These are phyloP conservation scores for Piromyces finnis DNA, from an alignment of 192 early-diverging fungal species.

Conservation along the genomic window DNA sequence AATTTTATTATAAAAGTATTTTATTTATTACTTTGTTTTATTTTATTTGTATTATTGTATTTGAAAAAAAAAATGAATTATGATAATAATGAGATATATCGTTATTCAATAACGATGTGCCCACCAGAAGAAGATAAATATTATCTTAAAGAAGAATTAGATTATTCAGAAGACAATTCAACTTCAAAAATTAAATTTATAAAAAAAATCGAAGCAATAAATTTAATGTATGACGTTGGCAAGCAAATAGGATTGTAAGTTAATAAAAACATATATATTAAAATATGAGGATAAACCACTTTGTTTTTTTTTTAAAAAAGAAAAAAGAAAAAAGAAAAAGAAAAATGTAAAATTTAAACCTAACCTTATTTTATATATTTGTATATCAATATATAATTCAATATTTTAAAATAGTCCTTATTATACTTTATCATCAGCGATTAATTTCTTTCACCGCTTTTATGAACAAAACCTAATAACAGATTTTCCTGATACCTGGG, in stretches of 20 bases:
- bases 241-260: not conserved
- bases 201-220: not conserved
- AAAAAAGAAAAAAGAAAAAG: no score
- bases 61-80: not conserved
- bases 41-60: no score
- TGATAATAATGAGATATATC: not conserved
- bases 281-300: no score
- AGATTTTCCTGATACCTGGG: not conserved
- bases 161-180: not conserved
- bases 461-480: not conserved
- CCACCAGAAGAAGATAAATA: not conserved
- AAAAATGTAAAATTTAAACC: no score
- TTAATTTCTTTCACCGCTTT: not conserved
- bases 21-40: no score
- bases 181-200: not conserved
- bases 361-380: no score
- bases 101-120: not conserved
- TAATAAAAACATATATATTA: no score
- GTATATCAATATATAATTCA: no score
- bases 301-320: no score
- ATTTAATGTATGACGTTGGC: not conserved
- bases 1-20: no score
- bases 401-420: not conserved
- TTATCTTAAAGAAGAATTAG: not conserved
- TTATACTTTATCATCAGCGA: not conserved